Evolutionary conservation across 1,284 basidiomycete species (phyloP).

Genomic region (Lignosus rhinocerotis): DNA sequence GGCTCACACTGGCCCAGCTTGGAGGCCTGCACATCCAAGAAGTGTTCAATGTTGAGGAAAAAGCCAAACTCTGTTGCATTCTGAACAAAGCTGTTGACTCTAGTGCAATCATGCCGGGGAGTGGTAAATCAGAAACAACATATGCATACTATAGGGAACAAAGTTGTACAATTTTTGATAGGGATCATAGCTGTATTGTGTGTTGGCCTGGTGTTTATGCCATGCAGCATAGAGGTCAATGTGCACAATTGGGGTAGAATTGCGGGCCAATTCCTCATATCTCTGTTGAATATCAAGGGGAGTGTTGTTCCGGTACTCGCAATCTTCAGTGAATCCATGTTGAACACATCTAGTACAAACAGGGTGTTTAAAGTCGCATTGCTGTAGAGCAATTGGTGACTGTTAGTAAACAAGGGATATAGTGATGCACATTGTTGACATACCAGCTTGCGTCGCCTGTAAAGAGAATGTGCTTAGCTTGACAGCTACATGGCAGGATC

Average conservation of each 20-base stretch:
- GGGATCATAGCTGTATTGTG: conserved; percentile 15
- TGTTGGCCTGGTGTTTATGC: conserved; percentile 8
- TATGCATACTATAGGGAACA: background rate
- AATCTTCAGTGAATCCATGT: conserved; percentile 28
- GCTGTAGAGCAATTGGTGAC: conserved; percentile 20
- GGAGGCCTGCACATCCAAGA: conserved; percentile 24
- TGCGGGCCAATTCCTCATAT: conserved; percentile 27
- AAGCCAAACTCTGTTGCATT: conserved; percentile 42
- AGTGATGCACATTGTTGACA: background rate
- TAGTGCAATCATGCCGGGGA: conserved; percentile 7
- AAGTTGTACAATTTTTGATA: conserved; percentile 21
- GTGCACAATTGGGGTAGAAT: conserved; percentile 24
- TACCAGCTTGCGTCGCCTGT: conserved; percentile 36
- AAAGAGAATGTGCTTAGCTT: background rate
- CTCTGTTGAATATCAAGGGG: conserved; percentile 28
- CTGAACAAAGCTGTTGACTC: conserved; percentile 32
- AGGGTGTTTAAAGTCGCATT: conserved; percentile 33
- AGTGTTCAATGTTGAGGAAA: no score
- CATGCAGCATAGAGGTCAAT: conserved; percentile 30
- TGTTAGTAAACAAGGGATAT: background rate
- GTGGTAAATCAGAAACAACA: conserved; percentile 1
- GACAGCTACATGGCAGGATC: background rate
- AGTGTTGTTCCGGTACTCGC: conserved; percentile 33
- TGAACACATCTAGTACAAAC: conserved; percentile 32
- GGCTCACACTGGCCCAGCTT: conserved; percentile 25